A percentile compares a stretch with the other conserved stretches of the same genome.
Conservation (phyloP, 1,139 yeast genomes). For the Saccharomyces hybrid region DNA sequence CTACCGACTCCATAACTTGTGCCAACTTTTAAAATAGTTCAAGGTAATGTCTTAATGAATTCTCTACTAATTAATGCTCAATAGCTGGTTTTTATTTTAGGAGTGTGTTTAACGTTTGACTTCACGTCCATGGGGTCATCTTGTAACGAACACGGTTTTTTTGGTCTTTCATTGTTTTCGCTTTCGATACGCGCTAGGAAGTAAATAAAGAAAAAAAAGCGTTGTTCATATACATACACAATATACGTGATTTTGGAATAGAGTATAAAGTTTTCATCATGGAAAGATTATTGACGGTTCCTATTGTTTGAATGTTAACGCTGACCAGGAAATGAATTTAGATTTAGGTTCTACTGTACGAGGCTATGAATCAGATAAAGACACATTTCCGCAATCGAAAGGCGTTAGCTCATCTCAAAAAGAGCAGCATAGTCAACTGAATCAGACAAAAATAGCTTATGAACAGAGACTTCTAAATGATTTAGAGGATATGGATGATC, state of each 20-base stretch:
- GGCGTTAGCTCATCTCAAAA: neutral
- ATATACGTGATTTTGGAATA: neutral
- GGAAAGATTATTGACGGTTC: neutral
- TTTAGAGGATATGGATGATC: constrained; percentile 68
- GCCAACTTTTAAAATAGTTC: no score
- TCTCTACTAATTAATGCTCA: no score
- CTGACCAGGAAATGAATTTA: neutral
- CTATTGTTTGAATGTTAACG: neutral
- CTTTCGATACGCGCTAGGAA: neutral
- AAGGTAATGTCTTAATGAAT: no score
- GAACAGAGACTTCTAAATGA: constrained; percentile 37
- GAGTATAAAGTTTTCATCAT: neutral
- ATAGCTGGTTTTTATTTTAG: no score
- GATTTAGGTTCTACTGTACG: neutral
- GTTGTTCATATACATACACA: neutral
- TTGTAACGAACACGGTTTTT: neutral
- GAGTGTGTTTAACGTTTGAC: neutral
- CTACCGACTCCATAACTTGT: no score
- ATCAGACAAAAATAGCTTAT: constrained; percentile 30
- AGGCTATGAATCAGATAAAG: neutral
- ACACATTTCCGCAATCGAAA: neutral
- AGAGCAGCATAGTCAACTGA: neutral
- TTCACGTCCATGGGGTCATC: neutral
- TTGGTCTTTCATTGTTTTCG: neutral
- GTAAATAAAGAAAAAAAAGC: neutral